Conservation (phyloP, 2,329 filamentous ascomycete species). For the Colletotrichum sp. region DNA sequence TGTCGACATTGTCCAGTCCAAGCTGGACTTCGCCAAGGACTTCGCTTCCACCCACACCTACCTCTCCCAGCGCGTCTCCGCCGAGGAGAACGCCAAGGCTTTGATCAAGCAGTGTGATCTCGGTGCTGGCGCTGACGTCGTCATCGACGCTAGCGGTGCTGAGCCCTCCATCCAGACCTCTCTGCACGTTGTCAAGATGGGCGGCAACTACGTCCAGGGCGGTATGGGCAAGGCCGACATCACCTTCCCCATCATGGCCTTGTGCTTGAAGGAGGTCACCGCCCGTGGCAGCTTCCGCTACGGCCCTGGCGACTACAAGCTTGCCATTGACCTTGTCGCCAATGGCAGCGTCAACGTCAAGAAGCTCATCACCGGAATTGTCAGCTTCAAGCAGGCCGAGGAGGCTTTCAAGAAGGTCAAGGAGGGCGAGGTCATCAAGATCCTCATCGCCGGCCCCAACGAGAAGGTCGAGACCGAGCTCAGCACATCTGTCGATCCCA, state of each 20-base stretch:
- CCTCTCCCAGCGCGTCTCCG: constrained; percentile 62
- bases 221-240: constrained; percentile 92
- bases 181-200: constrained; percentile 72
- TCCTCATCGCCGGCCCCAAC: constrained; percentile 70
- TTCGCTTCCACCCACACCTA: constrained; percentile 78
- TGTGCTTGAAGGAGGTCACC: constrained; percentile 89
- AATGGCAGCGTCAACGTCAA: constrained; percentile 80
- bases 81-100: constrained; percentile 76
- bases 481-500: constrained; percentile 14
- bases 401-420: constrained; percentile 87
- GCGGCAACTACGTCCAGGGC: constrained; percentile 82
- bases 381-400: constrained; percentile 83
- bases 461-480: constrained; percentile 49
- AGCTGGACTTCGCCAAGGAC: constrained; percentile 77
- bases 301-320: constrained; percentile 83
- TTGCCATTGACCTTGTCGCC: constrained; percentile 79
- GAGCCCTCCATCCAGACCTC: constrained; percentile 79
- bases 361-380: constrained; percentile 78
- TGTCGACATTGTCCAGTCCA: constrained; percentile 83
- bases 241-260: constrained; percentile 87
- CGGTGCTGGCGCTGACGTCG: constrained; percentile 72
- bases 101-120: constrained; percentile 70
- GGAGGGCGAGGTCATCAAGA: constrained; percentile 78
- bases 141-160: constrained; percentile 82
- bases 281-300: constrained; percentile 91